Base-by-base conservation (phyloP, 768 basidiomycete genomes). In the Gloeostereum incarnatum region DNA sequence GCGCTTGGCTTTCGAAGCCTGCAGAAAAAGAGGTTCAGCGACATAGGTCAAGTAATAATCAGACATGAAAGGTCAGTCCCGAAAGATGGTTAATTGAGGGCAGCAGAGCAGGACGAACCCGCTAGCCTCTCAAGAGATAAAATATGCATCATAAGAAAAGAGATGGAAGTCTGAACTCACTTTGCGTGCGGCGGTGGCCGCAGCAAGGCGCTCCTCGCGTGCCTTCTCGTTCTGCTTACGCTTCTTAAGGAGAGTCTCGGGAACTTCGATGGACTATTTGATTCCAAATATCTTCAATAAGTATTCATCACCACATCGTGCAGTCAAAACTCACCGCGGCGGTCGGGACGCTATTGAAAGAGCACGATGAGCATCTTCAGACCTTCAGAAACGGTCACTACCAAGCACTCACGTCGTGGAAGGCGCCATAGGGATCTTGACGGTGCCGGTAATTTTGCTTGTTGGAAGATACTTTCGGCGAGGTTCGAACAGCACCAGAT, bases 211-310 rank as follows among this genome's bases (percentile, higher is more conserved):
- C 58, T 94, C 91, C 71, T 93, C 91, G 55, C 90, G 75, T 47
- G 83, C 85, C 73, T 93, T 93, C 73, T 94, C 90, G 57, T 81
- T 93, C 69, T 91, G 86, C 71, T 93, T 92, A 69, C 93, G 82
- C 74, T 94, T 97, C 79, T 96, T 97, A 72, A 97, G 89, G 72
- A 97, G 81, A 58, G 93, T 97, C 82, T 96, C 93, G 62, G 93
- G 93, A 68, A 94, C 93, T 78, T 93, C 86, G 61, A 96, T 81
- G 57, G 81, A 78, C 87, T 90, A 53, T 16, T 23, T 18, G 17
- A 21, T 7, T 22, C 18, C 33, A 27, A 36, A 25, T 3, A 31
- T n/a, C 8, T 31, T 11, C 13, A 4, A n/a, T 1, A 31, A 27
- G 27, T 25, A 40, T 50, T 36, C 45, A 48, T 36, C 30, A 39